phyloP scores from a whole-genome alignment of 768 basidiomycete genomes.

The Vararia minispora region DNA sequence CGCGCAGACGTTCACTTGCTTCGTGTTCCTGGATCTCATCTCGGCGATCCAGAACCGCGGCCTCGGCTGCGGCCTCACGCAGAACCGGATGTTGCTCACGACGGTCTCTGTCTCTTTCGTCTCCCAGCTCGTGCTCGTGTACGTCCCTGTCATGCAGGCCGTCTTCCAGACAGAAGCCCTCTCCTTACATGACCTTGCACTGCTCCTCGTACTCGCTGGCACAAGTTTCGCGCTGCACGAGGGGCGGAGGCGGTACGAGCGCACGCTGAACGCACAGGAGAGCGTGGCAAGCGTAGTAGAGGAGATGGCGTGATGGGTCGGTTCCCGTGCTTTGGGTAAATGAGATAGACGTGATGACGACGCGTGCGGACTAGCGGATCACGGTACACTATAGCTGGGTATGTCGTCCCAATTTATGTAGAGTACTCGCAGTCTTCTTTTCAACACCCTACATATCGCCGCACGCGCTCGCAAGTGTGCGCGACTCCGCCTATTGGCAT shows the following conservation, averaged over 20 bases:
- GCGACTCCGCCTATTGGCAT: too few relatives aligned
- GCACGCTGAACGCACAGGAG: constrained; percentile 42
- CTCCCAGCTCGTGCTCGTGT: constrained; percentile 77
- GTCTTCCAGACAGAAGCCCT: constrained; percentile 92
- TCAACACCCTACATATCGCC: too few relatives aligned
- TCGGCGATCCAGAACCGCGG: constrained; percentile 94
- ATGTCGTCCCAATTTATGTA: too few relatives aligned
- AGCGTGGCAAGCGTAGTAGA: constrained; percentile 41
- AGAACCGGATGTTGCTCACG: constrained; percentile 82
- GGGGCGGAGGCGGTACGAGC: constrained; percentile 66
- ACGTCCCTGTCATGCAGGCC: constrained; percentile 82
- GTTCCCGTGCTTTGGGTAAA: too few relatives aligned
- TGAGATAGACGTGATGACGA: too few relatives aligned
- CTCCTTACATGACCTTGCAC: constrained; percentile 49
- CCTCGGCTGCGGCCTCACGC: constrained; percentile 68
- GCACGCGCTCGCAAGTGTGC: too few relatives aligned
- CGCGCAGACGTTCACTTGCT: constrained; percentile 87
- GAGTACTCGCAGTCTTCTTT: too few relatives aligned
- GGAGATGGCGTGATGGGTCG: constrained; percentile 42
- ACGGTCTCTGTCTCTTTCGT: constrained; percentile 83
- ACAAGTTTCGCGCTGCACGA: constrained; percentile 68
- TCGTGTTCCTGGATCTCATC: constrained; percentile 94
- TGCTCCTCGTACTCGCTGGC: constrained; percentile 57
- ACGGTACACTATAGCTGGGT: too few relatives aligned
- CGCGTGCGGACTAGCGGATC: too few relatives aligned